phyloP scores from a whole-genome alignment of 257 asterid genomes.

The Gardenia jasminoides region DNA sequence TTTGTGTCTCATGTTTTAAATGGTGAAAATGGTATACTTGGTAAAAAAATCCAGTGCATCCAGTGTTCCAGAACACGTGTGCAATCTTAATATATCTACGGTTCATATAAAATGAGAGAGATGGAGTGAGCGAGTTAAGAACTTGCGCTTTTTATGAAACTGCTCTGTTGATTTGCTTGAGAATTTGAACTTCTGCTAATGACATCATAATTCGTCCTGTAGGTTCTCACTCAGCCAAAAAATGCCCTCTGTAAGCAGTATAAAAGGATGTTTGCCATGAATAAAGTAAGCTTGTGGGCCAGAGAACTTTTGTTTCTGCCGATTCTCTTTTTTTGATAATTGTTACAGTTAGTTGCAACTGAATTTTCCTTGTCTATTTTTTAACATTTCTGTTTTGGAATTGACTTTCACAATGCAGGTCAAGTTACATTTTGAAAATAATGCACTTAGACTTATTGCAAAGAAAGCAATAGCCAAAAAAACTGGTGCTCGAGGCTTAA shows the following conservation, averaged over 20 bases:
- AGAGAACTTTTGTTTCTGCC: too few species aligned
- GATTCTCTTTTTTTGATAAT: too few species aligned
- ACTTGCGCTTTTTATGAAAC: neutral
- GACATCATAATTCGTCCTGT: conserved; percentile 21
- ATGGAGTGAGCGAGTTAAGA: neutral
- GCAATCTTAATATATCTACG: too few species aligned
- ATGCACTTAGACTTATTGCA: conserved; percentile 71
- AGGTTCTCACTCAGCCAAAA: conserved; percentile 87
- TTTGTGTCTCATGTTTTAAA: too few species aligned
- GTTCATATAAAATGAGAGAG: neutral
- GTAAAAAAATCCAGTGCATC: too few species aligned
- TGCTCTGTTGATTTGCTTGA: neutral
- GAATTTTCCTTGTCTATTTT: neutral
- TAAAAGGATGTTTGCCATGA: conserved; percentile 83
- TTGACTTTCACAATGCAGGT: conserved; percentile 39
- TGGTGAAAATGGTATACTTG: too few species aligned
- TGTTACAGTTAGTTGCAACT: neutral
- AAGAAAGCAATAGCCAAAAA: conserved; percentile 69
- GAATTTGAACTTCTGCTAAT: neutral
- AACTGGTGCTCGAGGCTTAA: conserved; percentile 95
- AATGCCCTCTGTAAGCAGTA: conserved; percentile 93
- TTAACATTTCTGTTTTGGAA: neutral
- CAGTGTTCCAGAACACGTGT: too few species aligned
- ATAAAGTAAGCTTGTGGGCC: conserved; percentile 50
- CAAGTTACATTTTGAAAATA: conserved; percentile 60